Evolutionary conservation across 306 rosid species (phyloP), one percentile per base, ranked within the genome.

Genomic region (Benincasa hispida): DNA sequence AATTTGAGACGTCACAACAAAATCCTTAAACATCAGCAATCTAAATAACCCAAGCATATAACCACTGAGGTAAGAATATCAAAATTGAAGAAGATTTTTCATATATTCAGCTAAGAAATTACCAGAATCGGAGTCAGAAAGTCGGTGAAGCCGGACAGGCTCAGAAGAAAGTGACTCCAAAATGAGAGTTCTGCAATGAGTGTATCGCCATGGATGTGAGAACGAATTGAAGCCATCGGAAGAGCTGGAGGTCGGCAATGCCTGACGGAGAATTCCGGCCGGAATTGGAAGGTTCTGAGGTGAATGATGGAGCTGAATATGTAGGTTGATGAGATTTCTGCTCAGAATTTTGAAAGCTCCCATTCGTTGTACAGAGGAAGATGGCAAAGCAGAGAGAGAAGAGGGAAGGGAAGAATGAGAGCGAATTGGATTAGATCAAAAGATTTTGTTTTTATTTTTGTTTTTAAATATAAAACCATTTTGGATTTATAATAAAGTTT

Each of bases 111-210:
- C 74, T 2, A 17, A 11, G 54, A 58, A 74, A 13, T 22, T 83
- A 88, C 98, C 96, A 47, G 96, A 89, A 88, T 94, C 86, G 2
- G 82, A 65, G 79, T 72, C 87, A 59, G 88, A 32, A 82, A 92
- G 95, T 45, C 82, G 85, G 45, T 70, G 87, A 81, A 91, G 87
- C 76, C 79, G 81, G 76, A 94, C 91, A 77, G 85, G 68, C 42
- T 86, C 82, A 75, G 92, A 84, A 62, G 88, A 41, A 5, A 86
- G 39, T 37, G 90, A 72, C 10, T 90, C 87, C 63, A 90, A 78
- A 79, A 94, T 84, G 61, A 94, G 89, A 78, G 85, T 86, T 74
- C 95, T 80, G 61, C 80, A 85, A 58, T 48, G 82, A 47, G 79
- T 85, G 68, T 76, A 57, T 47, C 32, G 77, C 88, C 91, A 81